Base-by-base conservation (phyloP, 495 filamentous ascomycete genomes). In the Neurospora intermedia region DNA sequence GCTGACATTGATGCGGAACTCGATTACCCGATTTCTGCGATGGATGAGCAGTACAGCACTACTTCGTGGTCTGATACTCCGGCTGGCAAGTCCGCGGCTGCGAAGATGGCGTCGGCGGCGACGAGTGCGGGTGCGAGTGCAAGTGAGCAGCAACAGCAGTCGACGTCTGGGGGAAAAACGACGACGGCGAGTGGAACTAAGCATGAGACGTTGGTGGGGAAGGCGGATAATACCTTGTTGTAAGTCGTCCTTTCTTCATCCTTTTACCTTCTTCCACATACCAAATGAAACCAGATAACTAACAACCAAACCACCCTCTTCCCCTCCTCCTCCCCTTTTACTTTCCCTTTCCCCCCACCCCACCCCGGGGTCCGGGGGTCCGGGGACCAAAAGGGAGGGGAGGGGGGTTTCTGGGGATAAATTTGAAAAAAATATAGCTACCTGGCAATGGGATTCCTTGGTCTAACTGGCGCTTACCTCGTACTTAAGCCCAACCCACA, bases 1-100 rank as follows among this genome's bases (percentile, higher is more conserved):
- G 75, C 74, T 23, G 73, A 78, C 48, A 80, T 80, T 31, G 78
- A 80, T 38, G 54, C 78, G 13, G 78, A 75, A 43, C 77, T 78
- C 27, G 77, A 80, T 72, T 80, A 78, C 38, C 78, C 78, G 3
- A 72, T 77, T 38, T 2, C 35, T 42, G 75, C 75, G 38, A 59
- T 48, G 42, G 77, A 80, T 23, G 62, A 69, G 40, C 66, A 31
- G 54, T 75, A 73, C n/a, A 71, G 72, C n/a, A 73, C 69, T 2
- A 54, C 72, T 20, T 66, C 70, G 4, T 62, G 11, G 11, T 62
- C 54, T 8, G 54, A 62, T 27, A 2, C 46, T 13, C 9, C 46
- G 8, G 46, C 46, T 23, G 43, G 43, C 2, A 45, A 45, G 43
- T 45, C 46, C 23, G n/a, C n/a, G 20, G 71, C 69, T 69, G 69